These are phyloP conservation scores for Ananas comosus DNA, from an alignment of 176 grass and related monocot genomes.

Conservation along the genomic window DNA sequence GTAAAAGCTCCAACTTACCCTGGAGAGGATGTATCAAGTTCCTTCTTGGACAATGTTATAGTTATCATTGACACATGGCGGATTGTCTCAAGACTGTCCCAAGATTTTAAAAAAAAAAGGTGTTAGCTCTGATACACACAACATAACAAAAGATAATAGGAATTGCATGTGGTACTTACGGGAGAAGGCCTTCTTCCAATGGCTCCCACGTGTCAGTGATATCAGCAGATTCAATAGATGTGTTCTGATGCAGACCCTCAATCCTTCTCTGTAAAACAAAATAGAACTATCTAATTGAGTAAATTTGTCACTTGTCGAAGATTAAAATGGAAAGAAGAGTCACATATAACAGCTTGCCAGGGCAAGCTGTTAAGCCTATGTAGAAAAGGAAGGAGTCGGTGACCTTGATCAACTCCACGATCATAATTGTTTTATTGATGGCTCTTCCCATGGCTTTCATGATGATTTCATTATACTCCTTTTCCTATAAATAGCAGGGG, in stretches of 20 bases:
- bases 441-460: slow-evolving; percentile 85
- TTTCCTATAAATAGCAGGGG: slow-evolving; percentile 36
- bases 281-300: slow-evolving; percentile 2
- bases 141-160: background rate
- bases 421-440: slow-evolving; percentile 74
- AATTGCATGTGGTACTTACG: background rate
- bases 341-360: background rate
- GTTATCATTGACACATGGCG: slow-evolving; percentile 79
- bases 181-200: slow-evolving; percentile 76
- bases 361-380: slow-evolving; percentile 1
- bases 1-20: slow-evolving; percentile 38
- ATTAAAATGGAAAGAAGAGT: background rate
- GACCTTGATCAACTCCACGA: slow-evolving; percentile 88
- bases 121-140: background rate
- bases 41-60: slow-evolving; percentile 76
- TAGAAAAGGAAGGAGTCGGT: background rate
- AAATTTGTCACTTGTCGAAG: background rate
- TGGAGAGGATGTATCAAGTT: slow-evolving; percentile 55
- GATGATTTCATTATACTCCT: slow-evolving; percentile 52
- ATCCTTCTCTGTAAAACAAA: slow-evolving; percentile 66
- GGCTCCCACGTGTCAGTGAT: slow-evolving; percentile 93
- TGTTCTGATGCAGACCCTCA: slow-evolving; percentile 66
- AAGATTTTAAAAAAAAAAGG: background rate
- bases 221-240: slow-evolving; percentile 52
- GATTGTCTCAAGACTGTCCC: slow-evolving; percentile 70